A percentile compares a stretch with the other conserved stretches of the same genome.
phyloP scores from a whole-genome alignment of 1,139 yeast species.

The Candida tetrigidarum region DNA sequence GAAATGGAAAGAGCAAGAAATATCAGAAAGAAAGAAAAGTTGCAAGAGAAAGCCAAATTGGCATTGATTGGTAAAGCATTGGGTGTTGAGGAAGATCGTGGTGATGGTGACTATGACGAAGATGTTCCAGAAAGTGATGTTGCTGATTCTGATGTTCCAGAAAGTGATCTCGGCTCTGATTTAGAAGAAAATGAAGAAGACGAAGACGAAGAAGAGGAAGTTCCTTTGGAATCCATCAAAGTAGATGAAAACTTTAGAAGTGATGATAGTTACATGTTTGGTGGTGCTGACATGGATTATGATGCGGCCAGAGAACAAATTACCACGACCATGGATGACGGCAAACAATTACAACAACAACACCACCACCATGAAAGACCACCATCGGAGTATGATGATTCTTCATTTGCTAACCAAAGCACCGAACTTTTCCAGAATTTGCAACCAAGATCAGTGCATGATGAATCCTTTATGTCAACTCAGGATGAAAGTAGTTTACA shows the following conservation, averaged over 20 bases:
- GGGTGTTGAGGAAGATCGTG: conserved; percentile 19
- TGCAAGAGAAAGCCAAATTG: conserved; percentile 40
- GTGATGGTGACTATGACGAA: conserved; percentile 20
- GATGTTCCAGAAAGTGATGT: conserved; percentile 29
- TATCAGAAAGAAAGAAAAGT: conserved; percentile 54
- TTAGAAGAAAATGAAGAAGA: conserved; percentile 21
- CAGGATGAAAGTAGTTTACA: conserved; percentile 8
- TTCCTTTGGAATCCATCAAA: conserved; percentile 16
- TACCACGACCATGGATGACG: conserved; percentile 4
- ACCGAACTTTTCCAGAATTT: conserved; percentile 35
- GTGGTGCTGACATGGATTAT: conserved; percentile 21
- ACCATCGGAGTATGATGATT: neutral
- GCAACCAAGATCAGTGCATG: conserved; percentile 25
- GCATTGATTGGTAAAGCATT: conserved; percentile 29
- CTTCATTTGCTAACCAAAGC: conserved; percentile 3
- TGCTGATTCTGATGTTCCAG: conserved; percentile 21
- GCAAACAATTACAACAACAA: neutral
- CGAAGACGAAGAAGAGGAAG: conserved; percentile 22
- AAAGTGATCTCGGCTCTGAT: conserved; percentile 22
- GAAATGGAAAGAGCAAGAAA: conserved; percentile 60
- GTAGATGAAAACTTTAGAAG: conserved; percentile 17
- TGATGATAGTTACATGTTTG: conserved; percentile 45
- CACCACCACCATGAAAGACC: neutral
- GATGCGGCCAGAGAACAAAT: conserved; percentile 11
- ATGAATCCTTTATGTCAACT: conserved; percentile 11